phyloP scores from a whole-genome alignment of 2,329 filamentous ascomycete genomes.

The Fusarium sp. region DNA sequence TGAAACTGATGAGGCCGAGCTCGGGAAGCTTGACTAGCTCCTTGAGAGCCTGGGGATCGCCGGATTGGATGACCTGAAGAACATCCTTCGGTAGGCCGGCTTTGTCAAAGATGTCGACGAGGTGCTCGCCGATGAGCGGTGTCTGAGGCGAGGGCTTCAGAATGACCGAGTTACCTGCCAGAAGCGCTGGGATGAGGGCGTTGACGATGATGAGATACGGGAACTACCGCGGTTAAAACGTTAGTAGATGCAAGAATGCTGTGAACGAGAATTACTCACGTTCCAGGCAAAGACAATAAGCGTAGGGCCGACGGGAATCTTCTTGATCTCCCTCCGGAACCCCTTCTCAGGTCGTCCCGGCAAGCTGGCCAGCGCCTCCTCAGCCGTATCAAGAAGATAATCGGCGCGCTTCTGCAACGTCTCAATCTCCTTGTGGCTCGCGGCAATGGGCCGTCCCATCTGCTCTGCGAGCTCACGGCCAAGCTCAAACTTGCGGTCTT shows the following conservation, averaged over 20 bases:
- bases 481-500: background rate
- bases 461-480: conserved; percentile 69
- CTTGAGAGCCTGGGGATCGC: background rate
- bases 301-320: conserved; percentile 86
- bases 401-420: conserved; percentile 87
- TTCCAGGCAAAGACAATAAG: conserved; percentile 96
- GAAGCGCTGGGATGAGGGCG: conserved; percentile 85
- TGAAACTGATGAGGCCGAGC: background rate
- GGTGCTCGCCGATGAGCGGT: background rate
- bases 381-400: conserved; percentile 85
- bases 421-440: conserved; percentile 82
- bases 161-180: conserved; percentile 89
- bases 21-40: background rate
- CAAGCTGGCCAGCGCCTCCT: conserved; percentile 81
- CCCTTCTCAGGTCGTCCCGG: conserved; percentile 84
- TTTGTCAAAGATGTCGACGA: background rate
- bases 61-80: background rate
- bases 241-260: background rate
- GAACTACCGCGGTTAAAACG: conserved; percentile 68
- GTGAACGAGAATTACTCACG: conserved; percentile 57
- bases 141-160: conserved; percentile 80
- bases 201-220: conserved; percentile 94
- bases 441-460: conserved; percentile 92
- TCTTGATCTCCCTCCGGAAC: conserved; percentile 89
- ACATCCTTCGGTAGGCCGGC: background rate